Evolutionary conservation across 225 moss, liverwort and hornwort genomes (phyloP).

Genomic region (Takakia lepidozioides): DNA sequence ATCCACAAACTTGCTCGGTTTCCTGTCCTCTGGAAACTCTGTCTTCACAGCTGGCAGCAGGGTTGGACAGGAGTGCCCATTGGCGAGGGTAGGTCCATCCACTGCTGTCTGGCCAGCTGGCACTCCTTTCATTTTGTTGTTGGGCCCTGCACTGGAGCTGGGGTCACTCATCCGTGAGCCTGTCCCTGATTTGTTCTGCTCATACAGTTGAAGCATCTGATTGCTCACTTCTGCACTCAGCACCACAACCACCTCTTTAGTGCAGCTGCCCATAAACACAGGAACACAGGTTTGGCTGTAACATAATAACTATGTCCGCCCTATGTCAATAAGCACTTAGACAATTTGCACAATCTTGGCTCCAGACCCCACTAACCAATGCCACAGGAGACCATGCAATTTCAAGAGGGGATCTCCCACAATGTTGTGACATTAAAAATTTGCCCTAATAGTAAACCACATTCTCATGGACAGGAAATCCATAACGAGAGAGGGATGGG

Average conservation of each 20-base stretch:
- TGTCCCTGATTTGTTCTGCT: conserved; percentile 76
- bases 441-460: too few species aligned
- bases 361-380: too few species aligned
- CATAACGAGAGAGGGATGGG: neutral
- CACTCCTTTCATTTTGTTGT: conserved; percentile 5
- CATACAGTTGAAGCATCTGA: conserved; percentile 93
- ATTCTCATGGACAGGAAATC: too few species aligned
- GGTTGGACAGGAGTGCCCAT: conserved; percentile 13
- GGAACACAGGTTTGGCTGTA: too few species aligned
- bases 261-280: too few species aligned
- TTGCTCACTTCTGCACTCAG: conserved; percentile 97
- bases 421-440: too few species aligned
- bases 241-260: too few species aligned
- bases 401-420: too few species aligned
- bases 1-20: neutral
- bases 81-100: conserved; percentile 3
- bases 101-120: conserved; percentile 4
- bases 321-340: too few species aligned
- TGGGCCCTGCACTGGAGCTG: conserved; percentile 38
- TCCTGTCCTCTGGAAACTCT: conserved; percentile 20
- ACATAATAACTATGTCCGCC: too few species aligned
- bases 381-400: too few species aligned
- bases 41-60: conserved; percentile 17
- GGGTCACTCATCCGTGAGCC: conserved; percentile 52
- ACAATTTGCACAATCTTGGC: too few species aligned